Base-by-base conservation (phyloP, 2,329 filamentous ascomycete genomes). In the Colletotrichum echinochloae region DNA sequence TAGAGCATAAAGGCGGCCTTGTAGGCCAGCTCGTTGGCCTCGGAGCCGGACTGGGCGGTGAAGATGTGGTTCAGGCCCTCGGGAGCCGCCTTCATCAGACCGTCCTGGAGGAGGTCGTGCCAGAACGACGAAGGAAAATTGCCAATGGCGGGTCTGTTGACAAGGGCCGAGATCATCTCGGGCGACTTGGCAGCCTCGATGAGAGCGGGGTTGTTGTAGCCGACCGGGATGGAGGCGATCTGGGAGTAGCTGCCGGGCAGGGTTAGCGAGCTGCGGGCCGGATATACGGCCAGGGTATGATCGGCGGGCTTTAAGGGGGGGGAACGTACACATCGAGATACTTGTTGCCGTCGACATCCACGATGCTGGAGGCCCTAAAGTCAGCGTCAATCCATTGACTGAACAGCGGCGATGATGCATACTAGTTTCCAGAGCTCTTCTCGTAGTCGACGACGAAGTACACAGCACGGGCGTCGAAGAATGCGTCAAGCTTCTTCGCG, bases 1-100 rank as follows among this genome's bases (percentile, higher is more conserved):
- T 90, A 90, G 84, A 90, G 94, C 91, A 95, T 95, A 83, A 95
- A 94, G 33, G 93, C 92, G 18, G 93, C 93, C 83, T 95, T 95
- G 87, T 92, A 95, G 66, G 93, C 93, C 59, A 92, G 90, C 82
- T 95, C 93, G 81, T 95, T 95, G 80, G 93, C 93, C 78, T 95
- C 93, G 41, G 92, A 94, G 70, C 93, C 93, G 52, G 92, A 88
- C 83, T 92, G 90, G 60, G 89, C 92, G 56, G 93, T 95, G 84
- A 95, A 95, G 76, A 95, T 92, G 81, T 94, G 91, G 83, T 93
- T 84, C 66, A 93, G 83, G 56, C 92, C 92, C 79, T 90, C 91
- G 57, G 93, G 93, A 0, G 93, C 92, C 56, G 91, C 92, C 65
- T 85, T 87, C 52, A 95, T 86, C 66, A 94, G 87, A 74, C 92